Evolutionary conservation across 805 yeast genomes (phyloP).

Genomic region (Jamesozyma spencerorum): DNA sequence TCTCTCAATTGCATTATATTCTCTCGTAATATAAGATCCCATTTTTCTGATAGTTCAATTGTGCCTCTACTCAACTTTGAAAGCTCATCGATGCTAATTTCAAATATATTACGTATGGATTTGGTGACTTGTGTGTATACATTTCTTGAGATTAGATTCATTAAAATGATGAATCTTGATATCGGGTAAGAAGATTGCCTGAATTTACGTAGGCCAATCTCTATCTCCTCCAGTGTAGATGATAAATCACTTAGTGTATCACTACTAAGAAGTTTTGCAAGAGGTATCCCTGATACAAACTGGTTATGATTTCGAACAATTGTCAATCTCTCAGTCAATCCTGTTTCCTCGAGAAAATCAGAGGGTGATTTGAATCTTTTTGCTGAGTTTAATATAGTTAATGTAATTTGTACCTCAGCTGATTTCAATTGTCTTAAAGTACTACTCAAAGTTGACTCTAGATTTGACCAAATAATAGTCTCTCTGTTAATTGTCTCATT

Average conservation of each 20-base stretch:
- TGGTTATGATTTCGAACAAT: constrained; percentile 49
- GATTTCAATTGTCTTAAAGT: constrained; percentile 50
- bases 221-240: constrained; percentile 38
- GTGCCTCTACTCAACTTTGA: constrained; percentile 15
- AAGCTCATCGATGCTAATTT: constrained; percentile 35
- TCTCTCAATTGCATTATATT: constrained; percentile 49
- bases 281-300: constrained; percentile 61
- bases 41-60: constrained; percentile 32
- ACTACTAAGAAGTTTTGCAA: constrained; percentile 47
- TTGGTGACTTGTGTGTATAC: constrained; percentile 38
- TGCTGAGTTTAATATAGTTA: constrained; percentile 54
- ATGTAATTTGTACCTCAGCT: constrained; percentile 45
- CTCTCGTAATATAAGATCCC: constrained; percentile 44
- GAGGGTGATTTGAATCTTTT: constrained; percentile 57
- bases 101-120: constrained; percentile 39
- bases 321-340: constrained; percentile 45
- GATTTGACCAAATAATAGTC: constrained; percentile 65
- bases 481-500: constrained; percentile 59
- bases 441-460: constrained; percentile 50
- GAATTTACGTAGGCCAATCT: constrained; percentile 56
- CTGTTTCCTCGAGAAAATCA: constrained; percentile 62
- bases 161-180: constrained; percentile 50
- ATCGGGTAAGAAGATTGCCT: constrained; percentile 55
- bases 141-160: constrained; percentile 56
- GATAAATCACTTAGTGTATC: constrained; percentile 37